phyloP scores from a whole-genome alignment of 257 asterid species.

The Asclepias syriaca region DNA sequence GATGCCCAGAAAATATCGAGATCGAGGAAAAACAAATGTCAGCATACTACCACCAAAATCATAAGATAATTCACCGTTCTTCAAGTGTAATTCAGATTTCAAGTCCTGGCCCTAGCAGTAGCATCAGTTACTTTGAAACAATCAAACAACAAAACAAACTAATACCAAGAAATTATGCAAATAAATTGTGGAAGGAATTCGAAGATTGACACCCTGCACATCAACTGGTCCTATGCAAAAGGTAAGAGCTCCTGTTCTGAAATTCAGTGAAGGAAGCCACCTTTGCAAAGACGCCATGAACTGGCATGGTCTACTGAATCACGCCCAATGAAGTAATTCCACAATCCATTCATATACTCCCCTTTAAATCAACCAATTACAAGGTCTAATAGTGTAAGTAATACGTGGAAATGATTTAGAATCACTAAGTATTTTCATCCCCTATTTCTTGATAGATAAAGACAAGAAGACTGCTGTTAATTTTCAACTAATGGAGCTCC shows the following conservation, averaged over 20 bases:
- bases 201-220: slow-evolving; percentile 52
- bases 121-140: slow-evolving; percentile 43
- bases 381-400: slow-evolving; percentile 33
- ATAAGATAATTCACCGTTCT: slow-evolving; percentile 44
- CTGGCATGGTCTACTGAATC: slow-evolving; percentile 42
- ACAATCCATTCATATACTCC: slow-evolving; percentile 44
- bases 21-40: slow-evolving; percentile 49
- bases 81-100: slow-evolving; percentile 53
- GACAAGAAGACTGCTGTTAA: slow-evolving; percentile 35
- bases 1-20: slow-evolving; percentile 62
- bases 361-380: slow-evolving; percentile 37
- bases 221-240: slow-evolving; percentile 51
- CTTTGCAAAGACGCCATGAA: slow-evolving; percentile 55
- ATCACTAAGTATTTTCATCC: slow-evolving; percentile 28
- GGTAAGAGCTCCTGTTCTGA: slow-evolving; percentile 63
- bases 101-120: slow-evolving; percentile 33
- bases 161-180: slow-evolving; percentile 40
- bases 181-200: slow-evolving; percentile 33
- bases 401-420: slow-evolving; percentile 29
- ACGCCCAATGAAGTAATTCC: slow-evolving; percentile 31
- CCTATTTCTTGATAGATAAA: slow-evolving; percentile 27
- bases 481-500: slow-evolving; percentile 44
- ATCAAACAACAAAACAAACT: slow-evolving; percentile 46
- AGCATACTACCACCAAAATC: slow-evolving; percentile 47
- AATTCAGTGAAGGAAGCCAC: slow-evolving; percentile 56